Evolutionary conservation across 2,329 filamentous ascomycete species (phyloP), one percentile per base, ranked within the genome.

Genomic region (Arthrobotrys sinensis): DNA sequence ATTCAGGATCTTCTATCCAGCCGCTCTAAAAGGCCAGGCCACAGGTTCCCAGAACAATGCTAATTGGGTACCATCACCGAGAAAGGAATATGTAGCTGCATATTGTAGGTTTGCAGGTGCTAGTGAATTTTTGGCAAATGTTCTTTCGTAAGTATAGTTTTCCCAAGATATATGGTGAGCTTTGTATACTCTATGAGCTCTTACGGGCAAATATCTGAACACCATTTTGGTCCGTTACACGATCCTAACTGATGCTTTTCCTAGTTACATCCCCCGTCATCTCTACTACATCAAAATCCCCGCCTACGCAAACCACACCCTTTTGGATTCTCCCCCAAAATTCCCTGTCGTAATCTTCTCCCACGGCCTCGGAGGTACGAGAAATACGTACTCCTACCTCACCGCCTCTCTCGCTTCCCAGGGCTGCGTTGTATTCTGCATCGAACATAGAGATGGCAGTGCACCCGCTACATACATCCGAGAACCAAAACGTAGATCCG

Each of bases 361-460:
- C 1, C 93, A 97, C 83, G 93, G 93, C 0, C 87, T 97, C 0
- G 93, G 92, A 43, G 93, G 93, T 43, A 91, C 90, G 75, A 88
- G 92, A 81, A 96, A 96, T 82, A 90, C 92, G 10, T 97, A 97
- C 85, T 95, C 92, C n/a, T 91, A 94, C 82, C 28, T 85, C 36
- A 91, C 89, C n/a, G 92, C 92, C 16, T 93, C 92, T 0, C 85
- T 97, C 28, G 92, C 93, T 3, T 93, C 92, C 16, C 91, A 96
- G 81, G 93, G 93, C 48, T 87, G 94, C 28, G 89, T 96, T 4
- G 93, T 96, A 1, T 86, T 95, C 66, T 93, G 92, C 73, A 90
- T 92, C 0, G 93, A 97, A 82, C 93, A 97, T 83, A 88, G 93
- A 55, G 93, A 97, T 82, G 92, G 93, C 64, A 94, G 91, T 83